A percentile compares a stretch with the other conserved stretches of the same genome.
These are phyloP conservation scores for Trichoderma semiorbis DNA, from an alignment of 2,329 filamentous ascomycete species.

Conservation along the genomic window DNA sequence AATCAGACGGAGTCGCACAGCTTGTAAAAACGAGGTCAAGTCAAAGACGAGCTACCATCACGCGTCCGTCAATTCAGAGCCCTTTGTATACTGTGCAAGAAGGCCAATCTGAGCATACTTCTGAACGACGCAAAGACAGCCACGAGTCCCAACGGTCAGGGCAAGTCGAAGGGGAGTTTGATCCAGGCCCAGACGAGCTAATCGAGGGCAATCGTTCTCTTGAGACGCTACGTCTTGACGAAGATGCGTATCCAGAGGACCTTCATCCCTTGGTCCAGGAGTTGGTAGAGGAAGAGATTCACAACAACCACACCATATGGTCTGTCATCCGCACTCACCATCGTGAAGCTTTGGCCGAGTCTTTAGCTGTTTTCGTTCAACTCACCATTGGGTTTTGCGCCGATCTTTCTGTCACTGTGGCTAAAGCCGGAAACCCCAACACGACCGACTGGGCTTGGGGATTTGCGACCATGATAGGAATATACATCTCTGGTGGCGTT, in stretches of 20 bases:
- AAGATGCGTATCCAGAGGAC: slow-evolving; percentile 5
- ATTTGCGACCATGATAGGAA: slow-evolving; percentile 7
- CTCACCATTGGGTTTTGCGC: neutral
- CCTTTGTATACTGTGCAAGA: neutral
- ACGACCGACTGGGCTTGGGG: slow-evolving; percentile 6
- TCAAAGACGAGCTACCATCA: neutral
- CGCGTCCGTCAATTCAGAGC: neutral
- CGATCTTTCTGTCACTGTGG: neutral
- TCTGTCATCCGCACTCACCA: neutral
- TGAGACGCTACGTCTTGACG: neutral
- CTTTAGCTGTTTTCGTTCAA: neutral
- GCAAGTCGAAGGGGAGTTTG: neutral
- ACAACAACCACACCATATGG: slow-evolving; percentile 6
- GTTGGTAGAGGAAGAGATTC: neutral
- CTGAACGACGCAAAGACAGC: neutral
- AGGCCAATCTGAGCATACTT: neutral
- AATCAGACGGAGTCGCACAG: neutral
- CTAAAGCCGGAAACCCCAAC: neutral
- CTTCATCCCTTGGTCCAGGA: neutral
- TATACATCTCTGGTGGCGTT: slow-evolving; percentile 6
- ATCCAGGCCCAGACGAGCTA: neutral
- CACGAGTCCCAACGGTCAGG: neutral
- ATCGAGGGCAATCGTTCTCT: neutral
- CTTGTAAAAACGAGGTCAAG: neutral
- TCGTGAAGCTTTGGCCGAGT: neutral